A percentile compares a stretch with the other conserved stretches of the same genome.
Conservation (phyloP, 2,329 filamentous ascomycete genomes). For the Dactylella cylindrospora region DNA sequence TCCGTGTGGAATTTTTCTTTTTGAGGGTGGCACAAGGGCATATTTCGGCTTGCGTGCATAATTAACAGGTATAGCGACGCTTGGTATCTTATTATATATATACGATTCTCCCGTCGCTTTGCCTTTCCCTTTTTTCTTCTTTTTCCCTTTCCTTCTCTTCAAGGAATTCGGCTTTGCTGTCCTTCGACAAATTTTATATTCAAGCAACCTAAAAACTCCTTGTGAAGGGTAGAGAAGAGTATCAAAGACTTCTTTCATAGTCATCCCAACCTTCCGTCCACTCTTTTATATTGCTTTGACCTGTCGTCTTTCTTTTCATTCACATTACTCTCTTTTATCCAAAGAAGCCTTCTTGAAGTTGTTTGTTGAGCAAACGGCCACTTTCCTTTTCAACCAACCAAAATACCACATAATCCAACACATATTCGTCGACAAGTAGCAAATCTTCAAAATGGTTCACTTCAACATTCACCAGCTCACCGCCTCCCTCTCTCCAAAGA, state of each 20-base stretch:
- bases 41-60: conserved; percentile 44
- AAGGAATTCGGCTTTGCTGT: conserved; percentile 30
- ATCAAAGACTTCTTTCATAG: conserved; percentile 21
- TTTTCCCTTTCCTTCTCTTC: conserved; percentile 7
- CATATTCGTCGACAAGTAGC: conserved; percentile 1
- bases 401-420: conserved; percentile 37
- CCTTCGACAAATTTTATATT: conserved; percentile 22
- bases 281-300: conserved; percentile 15
- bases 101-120: conserved; percentile 16
- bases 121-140: conserved; percentile 17
- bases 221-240: too few relatives aligned
- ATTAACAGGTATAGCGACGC: conserved; percentile 15
- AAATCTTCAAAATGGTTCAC: conserved; percentile 32
- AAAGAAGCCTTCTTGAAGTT: neutral
- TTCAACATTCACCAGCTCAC: conserved; percentile 44
- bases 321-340: neutral
- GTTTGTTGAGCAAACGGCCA: conserved; percentile 38
- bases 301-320: conserved; percentile 17
- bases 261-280: conserved; percentile 34
- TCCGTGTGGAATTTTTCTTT: too few relatives aligned
- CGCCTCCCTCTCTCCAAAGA: conserved; percentile 40
- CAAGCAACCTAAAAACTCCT: too few relatives aligned
- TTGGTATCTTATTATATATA: conserved; percentile 29
- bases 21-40: conserved; percentile 38
- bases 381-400: conserved; percentile 1